phyloP scores from a whole-genome alignment of 1,139 yeast genomes.

The Taphrina pruni region DNA sequence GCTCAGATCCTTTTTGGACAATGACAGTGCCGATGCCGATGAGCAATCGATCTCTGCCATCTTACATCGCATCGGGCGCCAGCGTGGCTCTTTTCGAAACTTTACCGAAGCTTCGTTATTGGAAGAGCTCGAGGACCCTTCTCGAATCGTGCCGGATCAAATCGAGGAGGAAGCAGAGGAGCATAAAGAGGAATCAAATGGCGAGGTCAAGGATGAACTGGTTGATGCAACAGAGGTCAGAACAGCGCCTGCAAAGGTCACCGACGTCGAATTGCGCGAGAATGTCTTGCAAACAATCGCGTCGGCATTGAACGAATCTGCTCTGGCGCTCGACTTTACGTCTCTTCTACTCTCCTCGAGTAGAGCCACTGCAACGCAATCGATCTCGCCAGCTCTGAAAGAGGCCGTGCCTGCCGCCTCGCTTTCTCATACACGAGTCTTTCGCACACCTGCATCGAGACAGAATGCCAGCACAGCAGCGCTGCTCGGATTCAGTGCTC shows the following conservation, averaged over 20 bases:
- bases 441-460: constrained; percentile 50
- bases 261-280: constrained; percentile 44
- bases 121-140: constrained; percentile 55
- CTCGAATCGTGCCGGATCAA: constrained; percentile 5
- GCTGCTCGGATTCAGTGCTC: constrained; percentile 85
- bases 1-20: constrained; percentile 2
- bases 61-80: constrained; percentile 56
- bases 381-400: constrained; percentile 86
- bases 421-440: constrained; percentile 50
- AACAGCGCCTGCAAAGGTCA: neutral
- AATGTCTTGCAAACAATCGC: constrained; percentile 62
- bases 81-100: constrained; percentile 58
- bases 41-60: constrained; percentile 14
- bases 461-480: constrained; percentile 50
- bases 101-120: constrained; percentile 64
- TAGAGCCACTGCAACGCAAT: constrained; percentile 83
- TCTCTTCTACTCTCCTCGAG: constrained; percentile 80
- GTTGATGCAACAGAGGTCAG: neutral
- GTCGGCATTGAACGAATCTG: constrained; percentile 83
- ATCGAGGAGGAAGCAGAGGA: neutral
- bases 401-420: constrained; percentile 82
- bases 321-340: constrained; percentile 83
- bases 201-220: neutral
- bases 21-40: neutral
- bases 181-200: neutral